phyloP scores from a whole-genome alignment of 345 rosid species.

The Brassica rapa region DNA sequence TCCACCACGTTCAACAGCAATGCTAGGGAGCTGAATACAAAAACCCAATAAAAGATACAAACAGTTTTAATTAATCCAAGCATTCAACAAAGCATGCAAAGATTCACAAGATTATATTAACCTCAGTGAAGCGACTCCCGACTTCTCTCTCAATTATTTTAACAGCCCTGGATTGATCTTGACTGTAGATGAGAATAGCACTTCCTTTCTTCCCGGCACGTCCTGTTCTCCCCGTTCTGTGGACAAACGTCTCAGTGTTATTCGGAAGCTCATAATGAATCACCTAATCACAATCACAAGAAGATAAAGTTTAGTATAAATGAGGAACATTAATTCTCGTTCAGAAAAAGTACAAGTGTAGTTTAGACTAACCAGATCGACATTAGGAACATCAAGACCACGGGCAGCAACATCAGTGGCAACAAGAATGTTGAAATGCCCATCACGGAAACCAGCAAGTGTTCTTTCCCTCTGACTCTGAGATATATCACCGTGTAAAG shows the following conservation, averaged over 20 bases:
- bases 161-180: constrained; percentile 67
- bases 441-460: constrained; percentile 82
- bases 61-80: neutral
- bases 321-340: neutral
- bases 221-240: constrained; percentile 98
- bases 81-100: neutral
- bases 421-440: constrained; percentile 75
- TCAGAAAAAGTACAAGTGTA: neutral
- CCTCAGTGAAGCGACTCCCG: constrained; percentile 91
- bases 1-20: constrained; percentile 53
- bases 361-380: constrained; percentile 75
- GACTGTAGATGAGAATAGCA: constrained; percentile 78
- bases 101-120: constrained; percentile 20
- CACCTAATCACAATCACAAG: constrained; percentile 45
- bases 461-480: constrained; percentile 90
- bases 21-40: constrained; percentile 65
- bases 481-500: constrained; percentile 96
- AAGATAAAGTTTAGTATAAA: neutral
- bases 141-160: constrained; percentile 75
- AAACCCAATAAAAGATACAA: neutral
- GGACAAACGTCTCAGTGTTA: constrained; percentile 87
- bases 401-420: constrained; percentile 99
- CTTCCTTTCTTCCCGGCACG: constrained; percentile 99
- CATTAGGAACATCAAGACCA: constrained; percentile 98
- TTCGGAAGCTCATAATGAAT: constrained; percentile 95